Evolutionary conservation across 345 rosid genomes (phyloP), one percentile per base, ranked within the genome.

Genomic region (Isatis tinctoria): DNA sequence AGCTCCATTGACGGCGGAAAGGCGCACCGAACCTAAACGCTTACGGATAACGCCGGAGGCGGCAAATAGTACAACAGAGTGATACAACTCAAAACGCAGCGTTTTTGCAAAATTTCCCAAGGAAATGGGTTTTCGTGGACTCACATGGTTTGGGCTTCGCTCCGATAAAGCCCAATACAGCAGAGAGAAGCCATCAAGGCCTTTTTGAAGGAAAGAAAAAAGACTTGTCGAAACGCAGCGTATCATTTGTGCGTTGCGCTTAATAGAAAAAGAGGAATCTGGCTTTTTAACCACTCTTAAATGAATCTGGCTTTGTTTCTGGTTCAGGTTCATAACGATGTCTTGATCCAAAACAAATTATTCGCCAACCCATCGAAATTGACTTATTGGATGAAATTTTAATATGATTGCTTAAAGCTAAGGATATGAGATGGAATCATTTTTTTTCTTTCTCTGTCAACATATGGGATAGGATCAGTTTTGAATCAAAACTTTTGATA

Each of bases 41-140:
- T 43, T 4, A 45, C 66, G 70, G 80, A 63, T 63, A 69, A 69
- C 49, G 74, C 11, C 69, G 70, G 18, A 48, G 70, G 28, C 66
- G 66, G 57, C 26, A 43, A 41, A 26, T 7, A 18, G 18, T 10
- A 28, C 61, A 36, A 13, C 10, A 47, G 2, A 59, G 43, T 20
- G 37, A 45, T 3, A 20, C n/a, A 17, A 32, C 0, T 0, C 12
- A 10, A 65, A 60, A 69, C 74, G 63, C 69, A 4, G 17, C 57
- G 64, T 51, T 74, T 61, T 17, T 0, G 1, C 6, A 2, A 1
- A 0, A 0, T 9, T 45, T 41, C 26, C 14, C 3, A 18, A 22
- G 2, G 9, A 36, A 26, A 26, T 64, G 52, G 43, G 52, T 4
- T 57, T 65, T 45, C 2, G 24, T 65, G 66, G 48, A 8, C 4